Evolutionary conservation across 2,329 filamentous ascomycete species (phyloP).

Genomic region (Cladosporium oxysporum): DNA sequence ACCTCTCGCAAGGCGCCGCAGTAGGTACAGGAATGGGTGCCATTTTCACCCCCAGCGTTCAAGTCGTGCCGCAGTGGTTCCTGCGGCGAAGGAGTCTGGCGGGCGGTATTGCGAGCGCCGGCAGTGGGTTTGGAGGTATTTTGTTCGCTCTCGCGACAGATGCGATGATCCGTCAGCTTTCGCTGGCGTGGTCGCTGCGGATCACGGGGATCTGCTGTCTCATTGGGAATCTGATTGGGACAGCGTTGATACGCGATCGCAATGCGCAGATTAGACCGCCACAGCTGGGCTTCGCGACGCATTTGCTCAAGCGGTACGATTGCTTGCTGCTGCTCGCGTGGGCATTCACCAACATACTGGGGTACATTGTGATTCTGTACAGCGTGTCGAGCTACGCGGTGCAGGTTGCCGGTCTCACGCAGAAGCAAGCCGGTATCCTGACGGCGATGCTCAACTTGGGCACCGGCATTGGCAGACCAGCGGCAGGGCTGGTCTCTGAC

Average conservation of each 20-base stretch:
- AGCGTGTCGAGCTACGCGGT: slow-evolving; percentile 51
- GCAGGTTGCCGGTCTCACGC: slow-evolving; percentile 43
- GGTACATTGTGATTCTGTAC: slow-evolving; percentile 52
- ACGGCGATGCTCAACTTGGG: slow-evolving; percentile 52
- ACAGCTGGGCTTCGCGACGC: slow-evolving; percentile 39
- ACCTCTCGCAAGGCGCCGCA: slow-evolving; percentile 44
- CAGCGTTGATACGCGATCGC: slow-evolving; percentile 37
- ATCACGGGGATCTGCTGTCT: slow-evolving; percentile 40
- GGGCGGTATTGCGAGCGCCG: slow-evolving; percentile 43
- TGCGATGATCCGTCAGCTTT: slow-evolving; percentile 41
- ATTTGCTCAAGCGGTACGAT: slow-evolving; percentile 36
- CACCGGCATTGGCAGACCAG: slow-evolving; percentile 49
- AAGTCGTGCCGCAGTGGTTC: slow-evolving; percentile 48
- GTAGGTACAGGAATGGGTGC: slow-evolving; percentile 45
- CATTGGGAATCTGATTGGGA: slow-evolving; percentile 35
- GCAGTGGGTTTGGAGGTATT: slow-evolving; percentile 45
- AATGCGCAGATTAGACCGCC: slow-evolving; percentile 35
- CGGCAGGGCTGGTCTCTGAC: slow-evolving; percentile 50
- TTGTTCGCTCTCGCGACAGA: slow-evolving; percentile 40
- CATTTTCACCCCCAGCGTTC: slow-evolving; percentile 43
- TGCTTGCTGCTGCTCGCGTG: slow-evolving; percentile 43
- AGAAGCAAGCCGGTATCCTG: slow-evolving; percentile 43
- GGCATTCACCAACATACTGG: slow-evolving; percentile 50
- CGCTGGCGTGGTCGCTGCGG: slow-evolving; percentile 45
- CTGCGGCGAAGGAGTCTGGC: slow-evolving; percentile 41